Conservation (phyloP, 2,329 filamentous ascomycete species). For the Trichoderma simmonsii region DNA sequence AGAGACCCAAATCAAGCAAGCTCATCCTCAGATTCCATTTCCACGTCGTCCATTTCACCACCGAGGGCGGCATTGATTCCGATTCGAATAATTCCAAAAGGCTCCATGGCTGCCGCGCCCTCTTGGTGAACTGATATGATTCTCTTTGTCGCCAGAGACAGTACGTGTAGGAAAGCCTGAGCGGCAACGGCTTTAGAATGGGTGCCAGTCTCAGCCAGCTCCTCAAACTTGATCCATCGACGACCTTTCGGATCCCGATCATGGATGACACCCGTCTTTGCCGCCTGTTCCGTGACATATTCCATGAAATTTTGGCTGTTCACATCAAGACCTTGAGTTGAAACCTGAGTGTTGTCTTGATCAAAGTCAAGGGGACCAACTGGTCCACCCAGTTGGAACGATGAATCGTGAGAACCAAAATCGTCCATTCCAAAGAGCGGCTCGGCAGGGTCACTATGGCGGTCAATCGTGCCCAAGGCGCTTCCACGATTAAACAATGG, state of each 20-base stretch:
- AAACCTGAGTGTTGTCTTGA: constrained; percentile 31
- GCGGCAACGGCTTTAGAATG: constrained; percentile 62
- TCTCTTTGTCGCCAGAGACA: constrained; percentile 66
- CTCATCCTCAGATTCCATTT: constrained; percentile 14
- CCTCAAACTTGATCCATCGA: constrained; percentile 62
- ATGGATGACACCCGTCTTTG: constrained; percentile 32
- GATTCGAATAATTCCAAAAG: constrained; percentile 48
- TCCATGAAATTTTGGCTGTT: constrained; percentile 46
- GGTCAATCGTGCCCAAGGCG: constrained; percentile 41
- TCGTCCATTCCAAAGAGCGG: constrained; percentile 34
- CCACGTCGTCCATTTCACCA: constrained; percentile 11
- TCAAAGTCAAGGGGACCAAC: constrained; percentile 22
- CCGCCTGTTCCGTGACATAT: constrained; percentile 40
- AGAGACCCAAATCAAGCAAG: not conserved
- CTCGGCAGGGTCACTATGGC: constrained; percentile 44
- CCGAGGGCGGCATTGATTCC: constrained; percentile 33
- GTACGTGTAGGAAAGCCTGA: constrained; percentile 72
- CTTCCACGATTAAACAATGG: constrained; percentile 39
- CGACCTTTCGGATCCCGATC: constrained; percentile 32
- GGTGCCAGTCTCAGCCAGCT: constrained; percentile 59
- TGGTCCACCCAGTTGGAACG: constrained; percentile 28
- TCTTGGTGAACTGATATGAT: constrained; percentile 62
- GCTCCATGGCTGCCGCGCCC: constrained; percentile 31
- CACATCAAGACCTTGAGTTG: constrained; percentile 39
- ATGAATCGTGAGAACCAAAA: constrained; percentile 33